phyloP scores from a whole-genome alignment of 2,329 filamentous ascomycete species.

The Teratosphaeria viscida region DNA sequence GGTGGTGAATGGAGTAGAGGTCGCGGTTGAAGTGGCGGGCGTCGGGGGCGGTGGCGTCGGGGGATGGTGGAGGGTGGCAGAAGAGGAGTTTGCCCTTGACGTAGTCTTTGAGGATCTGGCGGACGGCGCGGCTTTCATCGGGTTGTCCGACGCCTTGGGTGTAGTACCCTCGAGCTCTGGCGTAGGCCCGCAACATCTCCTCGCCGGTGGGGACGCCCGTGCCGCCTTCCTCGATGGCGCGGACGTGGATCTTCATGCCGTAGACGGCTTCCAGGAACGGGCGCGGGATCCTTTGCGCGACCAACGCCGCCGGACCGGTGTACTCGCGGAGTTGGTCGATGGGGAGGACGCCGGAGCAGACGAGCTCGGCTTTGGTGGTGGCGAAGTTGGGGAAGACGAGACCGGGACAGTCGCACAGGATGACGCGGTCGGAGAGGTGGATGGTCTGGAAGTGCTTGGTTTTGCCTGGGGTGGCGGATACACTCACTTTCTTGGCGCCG shows the following conservation, averaged over 20 bases:
- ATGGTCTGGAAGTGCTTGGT: slow-evolving; percentile 99
- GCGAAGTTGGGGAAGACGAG: slow-evolving; percentile 98
- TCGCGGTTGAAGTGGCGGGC: slow-evolving; percentile 73
- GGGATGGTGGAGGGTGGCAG: slow-evolving; percentile 70
- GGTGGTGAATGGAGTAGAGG: slow-evolving; percentile 71
- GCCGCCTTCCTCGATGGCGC: slow-evolving; percentile 82
- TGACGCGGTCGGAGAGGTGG: slow-evolving; percentile 76
- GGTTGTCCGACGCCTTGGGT: slow-evolving; percentile 78
- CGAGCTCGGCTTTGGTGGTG: slow-evolving; percentile 88
- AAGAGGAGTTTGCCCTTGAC: slow-evolving; percentile 92
- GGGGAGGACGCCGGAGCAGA: slow-evolving; percentile 86
- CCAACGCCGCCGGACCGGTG: slow-evolving; percentile 72
- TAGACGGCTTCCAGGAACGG: slow-evolving; percentile 86
- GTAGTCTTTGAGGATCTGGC: slow-evolving; percentile 90
- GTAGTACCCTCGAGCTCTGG: slow-evolving; percentile 77
- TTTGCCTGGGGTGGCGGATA: slow-evolving; percentile 93
- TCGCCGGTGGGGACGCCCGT: slow-evolving; percentile 75
- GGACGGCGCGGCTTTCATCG: slow-evolving; percentile 83
- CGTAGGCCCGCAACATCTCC: slow-evolving; percentile 78
- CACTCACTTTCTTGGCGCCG: slow-evolving; percentile 95
- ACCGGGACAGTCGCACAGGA: slow-evolving; percentile 96
- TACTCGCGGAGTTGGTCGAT: slow-evolving; percentile 95
- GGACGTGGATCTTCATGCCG: slow-evolving; percentile 75
- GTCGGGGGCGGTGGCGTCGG: slow-evolving; percentile 54
- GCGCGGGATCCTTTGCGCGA: slow-evolving; percentile 77